phyloP scores from a whole-genome alignment of 352 stramenopile genomes.

The Aphanomyces stellatus region DNA sequence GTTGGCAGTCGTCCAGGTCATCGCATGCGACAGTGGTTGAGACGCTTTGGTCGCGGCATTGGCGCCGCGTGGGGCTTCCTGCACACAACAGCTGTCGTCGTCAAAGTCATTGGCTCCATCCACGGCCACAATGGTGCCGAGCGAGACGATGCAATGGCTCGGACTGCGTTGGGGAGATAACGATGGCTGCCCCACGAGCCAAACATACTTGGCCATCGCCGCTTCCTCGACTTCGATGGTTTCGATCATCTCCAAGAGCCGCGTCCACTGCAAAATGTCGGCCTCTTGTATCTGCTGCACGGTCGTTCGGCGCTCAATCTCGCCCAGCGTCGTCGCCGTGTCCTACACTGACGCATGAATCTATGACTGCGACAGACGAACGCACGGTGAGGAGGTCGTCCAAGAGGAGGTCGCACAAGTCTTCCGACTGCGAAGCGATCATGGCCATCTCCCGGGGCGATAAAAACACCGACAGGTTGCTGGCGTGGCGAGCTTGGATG shows the following conservation, averaged over 20 bases:
- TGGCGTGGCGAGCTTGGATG: not conserved
- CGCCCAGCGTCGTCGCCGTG: not conserved
- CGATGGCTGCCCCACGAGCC: too few species aligned
- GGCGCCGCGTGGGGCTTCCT: too few species aligned
- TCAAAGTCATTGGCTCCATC: too few species aligned
- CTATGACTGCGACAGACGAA: too few species aligned
- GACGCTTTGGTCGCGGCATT: too few species aligned
- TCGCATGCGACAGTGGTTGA: not conserved
- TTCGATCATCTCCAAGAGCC: not conserved
- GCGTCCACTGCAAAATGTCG: not conserved
- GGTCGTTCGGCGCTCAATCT: not conserved
- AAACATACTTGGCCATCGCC: not conserved
- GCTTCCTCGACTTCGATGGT: not conserved
- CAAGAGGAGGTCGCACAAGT: constrained; percentile 7
- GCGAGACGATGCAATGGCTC: too few species aligned
- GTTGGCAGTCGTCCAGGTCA: not conserved
- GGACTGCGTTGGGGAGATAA: too few species aligned
- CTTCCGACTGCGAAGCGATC: not conserved
- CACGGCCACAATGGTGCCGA: too few species aligned
- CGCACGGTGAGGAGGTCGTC: constrained; percentile 7
- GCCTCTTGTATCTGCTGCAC: not conserved
- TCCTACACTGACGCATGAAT: not conserved
- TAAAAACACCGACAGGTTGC: constrained; percentile 3
- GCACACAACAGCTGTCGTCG: too few species aligned
- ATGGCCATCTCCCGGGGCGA: not conserved